Conservation (phyloP, 768 basidiomycete species). For the Holtermanniella nyarrowii region DNA sequence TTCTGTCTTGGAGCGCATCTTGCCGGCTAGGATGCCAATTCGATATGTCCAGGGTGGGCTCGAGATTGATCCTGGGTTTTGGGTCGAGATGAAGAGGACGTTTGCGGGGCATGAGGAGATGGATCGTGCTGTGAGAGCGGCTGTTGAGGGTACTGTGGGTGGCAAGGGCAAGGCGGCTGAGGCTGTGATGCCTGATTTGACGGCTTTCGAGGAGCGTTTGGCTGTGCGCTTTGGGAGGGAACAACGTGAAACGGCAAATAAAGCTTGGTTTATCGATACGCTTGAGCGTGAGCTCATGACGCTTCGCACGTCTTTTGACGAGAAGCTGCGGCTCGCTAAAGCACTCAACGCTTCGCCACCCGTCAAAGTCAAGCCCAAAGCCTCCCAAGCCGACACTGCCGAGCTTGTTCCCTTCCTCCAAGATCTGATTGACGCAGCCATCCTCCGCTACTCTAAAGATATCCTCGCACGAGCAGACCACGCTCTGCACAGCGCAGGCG, state of each 20-base stretch:
- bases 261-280: constrained; percentile 36
- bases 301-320: constrained; percentile 14
- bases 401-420: constrained; percentile 62
- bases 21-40: constrained; percentile 43
- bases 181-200: background rate
- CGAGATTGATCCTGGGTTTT: constrained; percentile 42
- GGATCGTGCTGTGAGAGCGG: constrained; percentile 21
- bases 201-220: constrained; percentile 35
- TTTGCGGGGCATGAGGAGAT: constrained; percentile 33
- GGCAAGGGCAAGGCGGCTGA: background rate
- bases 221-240: constrained; percentile 30
- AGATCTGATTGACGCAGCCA: constrained; percentile 64
- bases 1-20: constrained; percentile 36
- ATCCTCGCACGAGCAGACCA: constrained; percentile 71
- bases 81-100: constrained; percentile 42
- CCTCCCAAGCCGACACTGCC: constrained; percentile 46
- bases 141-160: constrained; percentile 6
- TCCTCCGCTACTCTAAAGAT: constrained; percentile 64
- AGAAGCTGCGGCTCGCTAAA: background rate
- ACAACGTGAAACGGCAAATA: constrained; percentile 26
- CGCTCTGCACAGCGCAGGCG: constrained; percentile 75
- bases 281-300: constrained; percentile 37
- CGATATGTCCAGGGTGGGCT: constrained; percentile 16
- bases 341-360: background rate
- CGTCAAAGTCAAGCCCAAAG: constrained; percentile 5